A percentile compares a stretch with the other conserved stretches of the same genome.
Evolutionary conservation across 1,284 basidiomycete genomes (phyloP).

Genomic region (Boletus semigastroideus): DNA sequence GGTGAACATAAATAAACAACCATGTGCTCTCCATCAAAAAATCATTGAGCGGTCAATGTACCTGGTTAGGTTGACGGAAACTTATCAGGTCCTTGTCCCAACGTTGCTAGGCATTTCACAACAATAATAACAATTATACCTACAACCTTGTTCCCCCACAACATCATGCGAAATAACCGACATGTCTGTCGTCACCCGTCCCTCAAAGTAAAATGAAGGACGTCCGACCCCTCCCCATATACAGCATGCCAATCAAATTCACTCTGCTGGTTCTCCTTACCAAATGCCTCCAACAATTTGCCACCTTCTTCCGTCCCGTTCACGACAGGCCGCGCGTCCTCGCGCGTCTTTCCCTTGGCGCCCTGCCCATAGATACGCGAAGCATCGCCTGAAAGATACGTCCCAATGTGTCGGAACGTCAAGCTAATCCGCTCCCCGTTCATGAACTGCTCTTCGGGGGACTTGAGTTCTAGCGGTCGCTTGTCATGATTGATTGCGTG

Average conservation of each 20-base stretch:
- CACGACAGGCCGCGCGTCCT: slow-evolving; percentile 49
- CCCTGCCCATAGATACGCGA: slow-evolving; percentile 67
- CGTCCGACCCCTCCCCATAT: slow-evolving; percentile 67
- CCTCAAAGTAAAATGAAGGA: slow-evolving; percentile 53
- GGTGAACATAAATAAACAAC: slow-evolving; percentile 8
- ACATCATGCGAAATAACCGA: slow-evolving; percentile 6
- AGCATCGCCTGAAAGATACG: slow-evolving; percentile 56
- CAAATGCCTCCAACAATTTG: slow-evolving; percentile 59
- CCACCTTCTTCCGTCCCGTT: slow-evolving; percentile 50
- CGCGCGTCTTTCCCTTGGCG: slow-evolving; percentile 56
- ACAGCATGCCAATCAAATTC: slow-evolving; percentile 64
- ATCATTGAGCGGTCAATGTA: slow-evolving; percentile 14
- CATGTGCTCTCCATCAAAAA: slow-evolving; percentile 31
- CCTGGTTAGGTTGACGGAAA: too few relatives aligned
- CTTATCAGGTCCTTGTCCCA: too few relatives aligned
- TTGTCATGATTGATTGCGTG: slow-evolving; percentile 74
- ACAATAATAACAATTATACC: slow-evolving; percentile 15
- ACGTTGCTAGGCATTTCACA: slow-evolving; percentile 30
- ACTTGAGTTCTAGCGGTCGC: slow-evolving; percentile 52
- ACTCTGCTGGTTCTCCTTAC: slow-evolving; percentile 65
- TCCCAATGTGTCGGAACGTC: slow-evolving; percentile 74
- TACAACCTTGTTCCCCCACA: slow-evolving; percentile 13
- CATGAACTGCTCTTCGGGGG: slow-evolving; percentile 49
- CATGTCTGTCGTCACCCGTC: slow-evolving; percentile 12
- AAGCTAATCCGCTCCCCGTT: slow-evolving; percentile 70